phyloP scores from a whole-genome alignment of 495 filamentous ascomycete species.

The Talaromyces borbonicus region DNA sequence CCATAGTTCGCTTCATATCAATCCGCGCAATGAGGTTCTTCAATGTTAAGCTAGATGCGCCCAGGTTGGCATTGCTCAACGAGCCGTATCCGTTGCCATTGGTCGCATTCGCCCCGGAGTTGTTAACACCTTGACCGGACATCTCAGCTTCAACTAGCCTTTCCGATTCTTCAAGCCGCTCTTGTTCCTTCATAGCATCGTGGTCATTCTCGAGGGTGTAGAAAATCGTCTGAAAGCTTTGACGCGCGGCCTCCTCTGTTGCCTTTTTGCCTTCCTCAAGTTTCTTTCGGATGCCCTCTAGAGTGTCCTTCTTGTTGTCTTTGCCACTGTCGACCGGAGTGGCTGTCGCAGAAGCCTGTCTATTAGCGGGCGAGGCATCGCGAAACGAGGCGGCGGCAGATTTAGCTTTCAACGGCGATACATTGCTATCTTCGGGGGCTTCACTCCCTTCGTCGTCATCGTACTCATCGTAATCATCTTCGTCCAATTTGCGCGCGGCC shows the following conservation, averaged over 20 bases:
- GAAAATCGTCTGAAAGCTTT: slow-evolving; percentile 83
- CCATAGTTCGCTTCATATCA: slow-evolving; percentile 78
- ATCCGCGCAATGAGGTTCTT: slow-evolving; percentile 95
- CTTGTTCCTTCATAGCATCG: slow-evolving; percentile 94
- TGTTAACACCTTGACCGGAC: slow-evolving; percentile 51
- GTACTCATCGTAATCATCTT: slow-evolving; percentile 72
- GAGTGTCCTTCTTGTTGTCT: slow-evolving; percentile 48
- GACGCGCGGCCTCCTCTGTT: slow-evolving; percentile 79
- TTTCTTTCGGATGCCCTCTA: slow-evolving; percentile 85
- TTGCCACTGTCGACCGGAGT: slow-evolving; percentile 24
- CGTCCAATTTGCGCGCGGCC: slow-evolving; percentile 62
- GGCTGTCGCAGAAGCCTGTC: slow-evolving; percentile 19
- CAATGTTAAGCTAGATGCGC: slow-evolving; percentile 90
- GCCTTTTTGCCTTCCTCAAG: slow-evolving; percentile 90
- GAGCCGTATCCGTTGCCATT: slow-evolving; percentile 62
- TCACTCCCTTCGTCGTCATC: slow-evolving; percentile 84
- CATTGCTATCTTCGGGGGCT: slow-evolving; percentile 46
- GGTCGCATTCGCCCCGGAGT: slow-evolving; percentile 35
- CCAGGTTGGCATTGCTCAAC: slow-evolving; percentile 85
- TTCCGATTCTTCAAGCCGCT: slow-evolving; percentile 92
- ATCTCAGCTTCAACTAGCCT: slow-evolving; percentile 93
- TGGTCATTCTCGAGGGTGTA: slow-evolving; percentile 92
- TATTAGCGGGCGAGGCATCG: slow-evolving; percentile 26
- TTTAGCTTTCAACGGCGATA: slow-evolving; percentile 54
- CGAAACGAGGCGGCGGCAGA: slow-evolving; percentile 29